Conservation (phyloP, 352 stramenopile genomes). For the Albugo laibachii region DNA sequence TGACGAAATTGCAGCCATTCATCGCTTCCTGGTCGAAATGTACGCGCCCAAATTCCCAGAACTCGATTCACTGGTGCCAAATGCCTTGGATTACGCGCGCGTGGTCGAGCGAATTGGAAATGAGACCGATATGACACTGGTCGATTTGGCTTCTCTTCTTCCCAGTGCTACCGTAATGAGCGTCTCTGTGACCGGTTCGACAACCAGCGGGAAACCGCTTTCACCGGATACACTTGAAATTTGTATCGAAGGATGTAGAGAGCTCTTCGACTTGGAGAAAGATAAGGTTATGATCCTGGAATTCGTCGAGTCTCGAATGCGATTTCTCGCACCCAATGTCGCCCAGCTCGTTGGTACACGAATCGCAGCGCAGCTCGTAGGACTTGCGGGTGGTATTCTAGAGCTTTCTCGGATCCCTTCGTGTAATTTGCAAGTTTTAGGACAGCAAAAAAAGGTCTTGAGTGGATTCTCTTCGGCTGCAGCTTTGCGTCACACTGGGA, state of each 20-base stretch:
- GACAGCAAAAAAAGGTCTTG: conserved; percentile 86
- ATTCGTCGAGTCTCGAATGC: conserved; percentile 89
- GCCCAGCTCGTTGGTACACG: conserved; percentile 87
- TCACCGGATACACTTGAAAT: conserved; percentile 35
- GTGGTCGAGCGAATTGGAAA: conserved; percentile 86
- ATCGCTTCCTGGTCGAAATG: conserved; percentile 81
- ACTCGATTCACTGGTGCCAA: conserved; percentile 85
- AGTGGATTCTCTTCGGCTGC: conserved; percentile 74
- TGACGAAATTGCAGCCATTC: conserved; percentile 81
- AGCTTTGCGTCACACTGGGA: conserved; percentile 81
- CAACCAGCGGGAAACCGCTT: conserved; percentile 76
- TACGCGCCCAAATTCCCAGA: conserved; percentile 91
- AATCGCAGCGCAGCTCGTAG: conserved; percentile 89
- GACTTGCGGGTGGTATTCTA: conserved; percentile 85
- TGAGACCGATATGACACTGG: conserved; percentile 85
- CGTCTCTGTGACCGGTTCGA: conserved; percentile 85
- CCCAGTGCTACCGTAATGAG: conserved; percentile 87
- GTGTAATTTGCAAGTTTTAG: conserved; percentile 95
- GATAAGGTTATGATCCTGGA: conserved; percentile 77
- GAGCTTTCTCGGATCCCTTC: conserved; percentile 89
- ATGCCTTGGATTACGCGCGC: conserved; percentile 82
- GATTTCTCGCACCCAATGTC: conserved; percentile 82
- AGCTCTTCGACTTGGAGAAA: conserved; percentile 73
- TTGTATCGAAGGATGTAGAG: conserved; percentile 59
- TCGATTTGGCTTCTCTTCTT: conserved; percentile 82